A percentile compares a stretch with the other conserved stretches of the same genome.
Evolutionary conservation across 805 yeast species (phyloP).

Genomic region (Maudiozyma pseudohumilis): DNA sequence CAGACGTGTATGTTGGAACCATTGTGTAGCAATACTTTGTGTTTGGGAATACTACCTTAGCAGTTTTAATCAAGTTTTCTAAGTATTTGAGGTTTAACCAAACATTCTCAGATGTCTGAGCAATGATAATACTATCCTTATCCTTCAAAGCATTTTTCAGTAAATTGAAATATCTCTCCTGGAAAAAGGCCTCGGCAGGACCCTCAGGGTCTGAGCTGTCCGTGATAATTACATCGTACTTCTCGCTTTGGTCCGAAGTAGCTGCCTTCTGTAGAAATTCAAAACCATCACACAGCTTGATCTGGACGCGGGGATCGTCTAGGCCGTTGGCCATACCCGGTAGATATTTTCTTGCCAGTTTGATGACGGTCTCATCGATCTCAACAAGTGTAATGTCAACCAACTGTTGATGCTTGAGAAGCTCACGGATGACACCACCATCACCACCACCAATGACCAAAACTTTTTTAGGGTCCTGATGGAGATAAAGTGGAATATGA

Average conservation of each 20-base stretch:
- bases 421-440: constrained; percentile 88
- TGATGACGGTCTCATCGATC: constrained; percentile 76
- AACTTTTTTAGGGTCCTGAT: constrained; percentile 62
- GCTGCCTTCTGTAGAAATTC: constrained; percentile 45
- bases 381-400: constrained; percentile 73
- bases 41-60: constrained; percentile 45
- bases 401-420: constrained; percentile 60
- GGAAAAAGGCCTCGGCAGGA: constrained; percentile 86
- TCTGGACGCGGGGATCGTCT: constrained; percentile 52
- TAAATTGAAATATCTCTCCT: constrained; percentile 62
- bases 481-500: constrained; percentile 72
- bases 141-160: constrained; percentile 51
- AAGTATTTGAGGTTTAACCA: constrained; percentile 60
- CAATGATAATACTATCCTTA: constrained; percentile 55
- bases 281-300: constrained; percentile 76
- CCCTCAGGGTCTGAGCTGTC: constrained; percentile 95
- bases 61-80: constrained; percentile 37
- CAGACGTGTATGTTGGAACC: constrained; percentile 83
- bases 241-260: constrained; percentile 28
- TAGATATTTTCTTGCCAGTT: constrained; percentile 57
- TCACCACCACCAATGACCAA: constrained; percentile 94
- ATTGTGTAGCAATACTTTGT: constrained; percentile 67
- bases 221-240: constrained; percentile 77
- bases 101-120: constrained; percentile 69
- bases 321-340: constrained; percentile 70